These are phyloP conservation scores for Erythrobasidium yunnanense DNA, from an alignment of 768 basidiomycete genomes.

Conservation along the genomic window DNA sequence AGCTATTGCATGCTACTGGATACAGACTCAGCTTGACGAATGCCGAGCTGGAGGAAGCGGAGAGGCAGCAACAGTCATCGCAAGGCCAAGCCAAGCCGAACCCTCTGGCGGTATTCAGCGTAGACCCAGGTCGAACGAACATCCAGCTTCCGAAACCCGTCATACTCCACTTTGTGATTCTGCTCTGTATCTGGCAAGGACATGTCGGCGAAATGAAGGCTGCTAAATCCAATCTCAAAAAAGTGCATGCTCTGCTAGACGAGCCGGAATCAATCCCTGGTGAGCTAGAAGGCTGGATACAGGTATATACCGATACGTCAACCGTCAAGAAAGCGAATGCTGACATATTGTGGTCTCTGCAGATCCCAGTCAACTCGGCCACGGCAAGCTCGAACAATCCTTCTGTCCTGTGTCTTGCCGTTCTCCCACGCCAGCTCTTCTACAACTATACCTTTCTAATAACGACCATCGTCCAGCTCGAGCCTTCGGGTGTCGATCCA, in stretches of 20 bases:
- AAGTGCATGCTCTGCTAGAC: constrained; percentile 8
- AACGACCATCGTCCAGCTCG: constrained; percentile 16
- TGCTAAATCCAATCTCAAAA: background rate
- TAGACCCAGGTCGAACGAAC: too few species aligned
- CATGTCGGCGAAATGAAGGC: background rate
- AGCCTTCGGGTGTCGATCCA: constrained; percentile 1
- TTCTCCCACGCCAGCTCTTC: too few species aligned
- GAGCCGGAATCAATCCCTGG: background rate
- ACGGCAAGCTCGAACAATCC: too few species aligned
- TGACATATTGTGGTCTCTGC: too few species aligned
- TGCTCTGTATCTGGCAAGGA: background rate
- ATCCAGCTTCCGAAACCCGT: background rate
- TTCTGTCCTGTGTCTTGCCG: too few species aligned
- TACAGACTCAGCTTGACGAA: background rate
- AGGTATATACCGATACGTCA: too few species aligned
- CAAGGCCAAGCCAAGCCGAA: background rate
- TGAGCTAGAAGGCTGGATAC: background rate
- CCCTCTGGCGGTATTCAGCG: too few species aligned
- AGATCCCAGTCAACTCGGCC: background rate
- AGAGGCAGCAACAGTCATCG: background rate
- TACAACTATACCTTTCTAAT: constrained; percentile 22
- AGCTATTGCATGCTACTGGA: background rate
- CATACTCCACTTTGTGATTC: constrained; percentile 8
- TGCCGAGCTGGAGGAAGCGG: background rate
- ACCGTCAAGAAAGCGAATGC: too few species aligned